These are phyloP conservation scores for Erysimum cheiranthoides DNA, from an alignment of 345 rosid genomes.

Conservation along the genomic window DNA sequence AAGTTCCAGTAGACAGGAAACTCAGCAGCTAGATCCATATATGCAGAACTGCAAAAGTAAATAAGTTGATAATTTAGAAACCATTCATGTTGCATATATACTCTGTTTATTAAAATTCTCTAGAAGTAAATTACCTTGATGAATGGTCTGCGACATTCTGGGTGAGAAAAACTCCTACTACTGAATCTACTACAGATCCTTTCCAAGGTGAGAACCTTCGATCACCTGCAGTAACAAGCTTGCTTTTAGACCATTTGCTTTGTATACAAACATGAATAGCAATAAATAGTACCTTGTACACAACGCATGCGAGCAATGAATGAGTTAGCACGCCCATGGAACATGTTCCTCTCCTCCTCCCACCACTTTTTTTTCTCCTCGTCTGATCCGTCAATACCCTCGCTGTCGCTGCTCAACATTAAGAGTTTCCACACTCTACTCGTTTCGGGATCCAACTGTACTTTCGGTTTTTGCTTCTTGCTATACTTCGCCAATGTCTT, in stretches of 20 bases:
- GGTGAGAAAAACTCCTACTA: constrained; percentile 90
- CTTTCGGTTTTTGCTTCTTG: constrained; percentile 61
- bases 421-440: constrained; percentile 79
- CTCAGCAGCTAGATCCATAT: constrained; percentile 78
- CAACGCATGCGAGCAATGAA: constrained; percentile 90
- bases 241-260: background rate
- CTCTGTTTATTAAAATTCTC: constrained; percentile 6
- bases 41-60: constrained; percentile 70
- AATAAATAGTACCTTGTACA: constrained; percentile 73
- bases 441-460: constrained; percentile 76
- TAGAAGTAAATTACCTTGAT: constrained; percentile 78
- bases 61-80: constrained; percentile 26
- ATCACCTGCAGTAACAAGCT: constrained; percentile 61
- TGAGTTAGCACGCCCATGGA: constrained; percentile 68
- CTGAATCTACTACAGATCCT: constrained; percentile 95
- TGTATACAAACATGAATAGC: background rate
- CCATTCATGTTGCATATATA: constrained; percentile 1
- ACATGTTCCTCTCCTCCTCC: constrained; percentile 72
- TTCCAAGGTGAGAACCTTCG: constrained; percentile 93
- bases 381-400: constrained; percentile 72
- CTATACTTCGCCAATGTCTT: constrained; percentile 45
- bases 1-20: constrained; percentile 57
- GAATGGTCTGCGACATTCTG: constrained; percentile 93
- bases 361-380: constrained; percentile 69
- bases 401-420: constrained; percentile 59